Base-by-base conservation (phyloP, 768 basidiomycete genomes). In the Zangia roseola region DNA sequence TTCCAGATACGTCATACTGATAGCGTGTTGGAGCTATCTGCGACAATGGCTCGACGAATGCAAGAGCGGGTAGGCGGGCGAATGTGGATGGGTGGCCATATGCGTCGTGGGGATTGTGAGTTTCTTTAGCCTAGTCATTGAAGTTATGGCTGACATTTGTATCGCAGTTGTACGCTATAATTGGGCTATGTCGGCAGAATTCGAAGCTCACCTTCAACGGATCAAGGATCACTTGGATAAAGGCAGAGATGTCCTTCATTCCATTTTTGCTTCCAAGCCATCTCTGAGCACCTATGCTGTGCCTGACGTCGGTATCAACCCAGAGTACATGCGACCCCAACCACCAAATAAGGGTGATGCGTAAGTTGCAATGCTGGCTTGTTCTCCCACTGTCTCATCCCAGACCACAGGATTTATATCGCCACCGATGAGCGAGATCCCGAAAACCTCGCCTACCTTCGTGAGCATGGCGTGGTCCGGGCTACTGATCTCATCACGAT, bases 81-180 rank as follows among this genome's bases (percentile, higher is more conserved):
- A 6, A 59, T 68, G 56, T 74, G 73, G 74, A 70, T 74, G 70
- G 68, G 61, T 12, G 71, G 67, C 7, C 73, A 74, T 38, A 74
- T 75, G 74, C 71, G 73, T 17, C 69, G 73, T 21, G 73, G 73
- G 39, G 73, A 74, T 38, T 74, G 71, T 74, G 41, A 64, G 69
- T 55, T 40, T 28, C 13, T 41, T 21, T 23, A 30, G 7, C 12
- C 20, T 16, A 16, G 1, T 25, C 3, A 26, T 25, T 6, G 13
- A 26, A 19, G 16, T 7, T 25, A 8, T 4, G 1, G 9, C 36
- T 54, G n/a, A 51, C n/a, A 6, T 33, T 21, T 43, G 25, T 21
- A 13, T 17, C 34, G 24, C 45, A 64, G 70, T 69, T 21, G 58
- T 71, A 30, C 62, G 64, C 17, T 50, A 63, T 34, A 53, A 57